Evolutionary conservation across 352 stramenopile genomes (phyloP).

Genomic region (Phytopythium mirpurense): DNA sequence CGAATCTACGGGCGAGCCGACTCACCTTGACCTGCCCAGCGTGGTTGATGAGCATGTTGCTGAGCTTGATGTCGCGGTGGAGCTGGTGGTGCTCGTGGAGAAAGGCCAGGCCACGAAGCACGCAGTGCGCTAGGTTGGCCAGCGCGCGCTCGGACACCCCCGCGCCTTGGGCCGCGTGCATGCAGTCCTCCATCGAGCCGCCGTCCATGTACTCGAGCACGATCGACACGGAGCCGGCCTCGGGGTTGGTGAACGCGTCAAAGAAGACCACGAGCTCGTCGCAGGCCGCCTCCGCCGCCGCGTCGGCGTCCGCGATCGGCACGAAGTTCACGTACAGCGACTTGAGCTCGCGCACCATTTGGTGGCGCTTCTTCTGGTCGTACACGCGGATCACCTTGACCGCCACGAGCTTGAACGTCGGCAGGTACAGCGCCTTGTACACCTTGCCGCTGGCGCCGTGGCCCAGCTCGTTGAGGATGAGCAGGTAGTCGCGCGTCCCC

Average conservation of each 20-base stretch:
- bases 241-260: slow-evolving; percentile 89
- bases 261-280: slow-evolving; percentile 89
- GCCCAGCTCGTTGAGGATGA: slow-evolving; percentile 67
- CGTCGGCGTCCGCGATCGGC: slow-evolving; percentile 39
- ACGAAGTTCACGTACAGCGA: slow-evolving; percentile 82
- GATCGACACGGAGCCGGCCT: slow-evolving; percentile 85
- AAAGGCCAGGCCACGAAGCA: slow-evolving; percentile 81
- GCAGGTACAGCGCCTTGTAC: slow-evolving; percentile 86
- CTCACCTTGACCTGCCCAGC: slow-evolving; percentile 65
- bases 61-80: slow-evolving; percentile 94
- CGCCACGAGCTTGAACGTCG: slow-evolving; percentile 85
- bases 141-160: slow-evolving; percentile 66
- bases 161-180: slow-evolving; percentile 32
- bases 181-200: slow-evolving; percentile 81
- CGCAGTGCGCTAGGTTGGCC: slow-evolving; percentile 71
- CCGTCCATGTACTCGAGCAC: slow-evolving; percentile 95
- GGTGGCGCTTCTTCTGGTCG: slow-evolving; percentile 84
- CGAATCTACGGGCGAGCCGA: background rate
- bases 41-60: slow-evolving; percentile 92
- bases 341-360: slow-evolving; percentile 87
- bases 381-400: slow-evolving; percentile 88
- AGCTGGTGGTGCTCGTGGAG: slow-evolving; percentile 88
- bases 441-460: slow-evolving; percentile 87
- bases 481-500: slow-evolving; percentile 59
- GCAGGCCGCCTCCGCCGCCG: slow-evolving; percentile 36